These are phyloP conservation scores for Eimeria sp. DNA, from an alignment of 169 alveolate species.

Conservation along the genomic window DNA sequence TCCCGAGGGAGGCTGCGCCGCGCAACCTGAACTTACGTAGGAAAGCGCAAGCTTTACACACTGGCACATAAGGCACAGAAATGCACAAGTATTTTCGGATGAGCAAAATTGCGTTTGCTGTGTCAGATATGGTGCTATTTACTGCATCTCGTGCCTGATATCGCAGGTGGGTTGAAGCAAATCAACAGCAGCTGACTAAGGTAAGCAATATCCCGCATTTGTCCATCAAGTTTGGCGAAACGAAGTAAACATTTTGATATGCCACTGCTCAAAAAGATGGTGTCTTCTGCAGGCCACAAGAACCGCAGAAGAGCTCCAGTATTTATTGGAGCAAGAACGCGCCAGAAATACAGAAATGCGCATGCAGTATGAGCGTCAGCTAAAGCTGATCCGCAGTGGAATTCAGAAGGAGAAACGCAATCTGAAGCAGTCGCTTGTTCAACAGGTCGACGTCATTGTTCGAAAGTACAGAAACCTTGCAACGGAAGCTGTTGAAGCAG, in stretches of 20 bases:
- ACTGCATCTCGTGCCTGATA: neutral
- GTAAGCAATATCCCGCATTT: neutral
- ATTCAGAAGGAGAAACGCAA: constrained; percentile 69
- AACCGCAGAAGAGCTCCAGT: constrained; percentile 63
- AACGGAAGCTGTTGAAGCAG: constrained; percentile 73
- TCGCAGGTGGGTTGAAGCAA: constrained; percentile 42
- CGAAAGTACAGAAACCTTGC: constrained; percentile 76
- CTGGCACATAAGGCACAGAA: neutral
- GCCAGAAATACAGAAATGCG: constrained; percentile 63
- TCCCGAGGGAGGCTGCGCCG: constrained; percentile 2
- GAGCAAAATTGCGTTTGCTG: neutral
- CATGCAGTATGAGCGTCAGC: constrained; percentile 74
- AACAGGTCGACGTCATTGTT: constrained; percentile 71
- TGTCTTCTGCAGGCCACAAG: constrained; percentile 12
- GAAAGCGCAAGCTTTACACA: neutral
- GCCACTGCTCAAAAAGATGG: neutral
- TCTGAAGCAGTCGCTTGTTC: constrained; percentile 23
- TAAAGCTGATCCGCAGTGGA: constrained; percentile 56
- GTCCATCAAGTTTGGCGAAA: neutral
- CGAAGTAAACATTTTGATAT: neutral
- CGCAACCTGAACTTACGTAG: neutral
- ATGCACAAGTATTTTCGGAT: neutral
- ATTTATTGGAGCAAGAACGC: constrained; percentile 74
- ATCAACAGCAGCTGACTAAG: constrained; percentile 32
- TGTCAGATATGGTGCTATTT: neutral